Base-by-base conservation (phyloP, 2,329 filamentous ascomycete species). In the Fusarium sororula region DNA sequence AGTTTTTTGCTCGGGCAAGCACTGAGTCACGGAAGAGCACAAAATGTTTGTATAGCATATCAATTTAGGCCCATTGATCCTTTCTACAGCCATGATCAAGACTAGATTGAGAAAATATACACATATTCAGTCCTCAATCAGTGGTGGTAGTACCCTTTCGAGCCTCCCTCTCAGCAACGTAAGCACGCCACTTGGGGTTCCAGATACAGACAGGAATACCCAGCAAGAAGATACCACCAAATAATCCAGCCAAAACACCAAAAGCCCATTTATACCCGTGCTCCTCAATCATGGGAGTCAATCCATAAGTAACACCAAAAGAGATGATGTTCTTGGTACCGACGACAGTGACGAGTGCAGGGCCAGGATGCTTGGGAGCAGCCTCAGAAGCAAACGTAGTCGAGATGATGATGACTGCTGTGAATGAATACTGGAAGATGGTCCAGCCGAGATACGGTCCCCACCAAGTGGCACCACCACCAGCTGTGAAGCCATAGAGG, bases 131-230 rank as follows among this genome's bases (percentile, higher is more conserved):
- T 5, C 13, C 20, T 50, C 22, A 45, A 11, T 60, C 64, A 35
- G 30, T 67, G 4, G 63, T 41, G 4, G 32, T 50, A 12, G 38
- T 44, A 3, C 63, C 63, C 8, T 67, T 67, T 17, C 24, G 53
- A 35, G 39, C 63, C 20, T 72, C 70, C 26, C 37, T 72, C 20
- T 57, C 24, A 17, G 68, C 65, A 42, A 62, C 54, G 6, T 70
- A 73, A 4, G 56, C 64, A 14, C 70, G 55, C 69, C 65, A 73
- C 53, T 47, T 70, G 14, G 70, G 70, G 30, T 74, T 74, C 38
- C 63, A 58, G 2, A 71, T 44, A 42, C 68, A 74, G 11, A 74
- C 70, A 28, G 72, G 72, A 51, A 74, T 68, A 2, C 70, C 72
- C 10, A 74, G 39, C 17, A 68, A 12, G 15, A 74, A 74, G n/a